These are phyloP conservation scores for Patellifolia procumbens DNA, from an alignment of 179 eudicot species.

Conservation along the genomic window DNA sequence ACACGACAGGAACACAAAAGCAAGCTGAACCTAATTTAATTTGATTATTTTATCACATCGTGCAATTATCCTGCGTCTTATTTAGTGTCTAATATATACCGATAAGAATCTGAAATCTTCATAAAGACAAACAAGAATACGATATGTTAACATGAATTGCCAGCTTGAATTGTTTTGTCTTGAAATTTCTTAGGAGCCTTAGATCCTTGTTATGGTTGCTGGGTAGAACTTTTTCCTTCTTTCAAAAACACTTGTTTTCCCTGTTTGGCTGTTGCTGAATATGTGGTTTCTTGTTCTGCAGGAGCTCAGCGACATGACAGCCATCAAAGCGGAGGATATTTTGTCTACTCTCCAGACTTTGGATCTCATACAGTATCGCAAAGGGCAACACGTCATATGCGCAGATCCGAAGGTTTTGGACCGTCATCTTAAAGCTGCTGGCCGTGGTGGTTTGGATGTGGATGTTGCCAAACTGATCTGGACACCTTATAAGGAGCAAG, in stretches of 20 bases:
- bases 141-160: no score
- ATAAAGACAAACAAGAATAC: no score
- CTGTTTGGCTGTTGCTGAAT: not conserved
- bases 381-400: constrained; percentile 96
- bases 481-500: constrained; percentile 96
- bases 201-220: no score
- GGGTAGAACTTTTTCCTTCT: not conserved
- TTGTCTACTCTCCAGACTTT: constrained; percentile 78
- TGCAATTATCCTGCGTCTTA: no score
- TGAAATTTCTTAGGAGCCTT: not conserved
- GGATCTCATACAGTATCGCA: constrained; percentile 89
- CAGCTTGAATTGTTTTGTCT: not conserved
- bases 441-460: constrained; percentile 95
- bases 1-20: no score
- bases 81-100: no score
- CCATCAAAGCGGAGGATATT: constrained; percentile 90
- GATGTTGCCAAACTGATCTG: constrained; percentile 89
- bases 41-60: no score
- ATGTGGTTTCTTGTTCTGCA: constrained; percentile 24
- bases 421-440: constrained; percentile 97
- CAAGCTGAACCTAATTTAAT: no score
- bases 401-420: constrained; percentile 97
- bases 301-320: constrained; percentile 99
- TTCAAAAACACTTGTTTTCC: not conserved
- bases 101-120: no score